Conservation (phyloP, 2,329 filamentous ascomycete species). For the Phialocephala sp. region DNA sequence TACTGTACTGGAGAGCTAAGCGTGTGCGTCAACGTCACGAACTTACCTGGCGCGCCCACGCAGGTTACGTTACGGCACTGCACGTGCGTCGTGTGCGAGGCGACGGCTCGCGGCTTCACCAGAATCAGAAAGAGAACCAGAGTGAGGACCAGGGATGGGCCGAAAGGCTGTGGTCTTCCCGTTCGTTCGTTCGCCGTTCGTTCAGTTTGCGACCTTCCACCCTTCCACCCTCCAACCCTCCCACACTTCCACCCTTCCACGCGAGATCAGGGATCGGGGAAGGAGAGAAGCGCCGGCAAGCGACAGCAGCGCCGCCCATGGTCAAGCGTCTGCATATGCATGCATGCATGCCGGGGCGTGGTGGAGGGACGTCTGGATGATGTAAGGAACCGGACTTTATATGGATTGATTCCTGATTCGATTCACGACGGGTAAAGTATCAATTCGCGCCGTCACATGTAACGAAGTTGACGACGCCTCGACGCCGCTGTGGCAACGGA, state of each 20-base stretch:
- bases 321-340: background rate
- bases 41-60: background rate
- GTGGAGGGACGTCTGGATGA: background rate
- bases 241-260: background rate
- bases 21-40: background rate
- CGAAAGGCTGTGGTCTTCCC: background rate
- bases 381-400: background rate
- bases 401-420: no score
- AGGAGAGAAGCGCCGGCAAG: conserved; percentile 8
- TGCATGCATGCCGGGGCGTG: background rate
- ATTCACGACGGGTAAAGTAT: background rate
- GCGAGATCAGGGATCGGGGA: conserved; percentile 5
- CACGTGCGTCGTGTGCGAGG: background rate
- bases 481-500: background rate
- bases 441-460: background rate
- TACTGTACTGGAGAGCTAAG: background rate
- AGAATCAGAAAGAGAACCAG: background rate
- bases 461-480: background rate
- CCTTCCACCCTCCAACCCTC: background rate
- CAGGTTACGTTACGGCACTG: no score
- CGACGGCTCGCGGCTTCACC: background rate
- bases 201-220: background rate
- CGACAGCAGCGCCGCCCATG: background rate
- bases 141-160: background rate
- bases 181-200: background rate